Evolutionary conservation across 2,329 filamentous ascomycete species (phyloP).

Genomic region (Xylaria sp.): DNA sequence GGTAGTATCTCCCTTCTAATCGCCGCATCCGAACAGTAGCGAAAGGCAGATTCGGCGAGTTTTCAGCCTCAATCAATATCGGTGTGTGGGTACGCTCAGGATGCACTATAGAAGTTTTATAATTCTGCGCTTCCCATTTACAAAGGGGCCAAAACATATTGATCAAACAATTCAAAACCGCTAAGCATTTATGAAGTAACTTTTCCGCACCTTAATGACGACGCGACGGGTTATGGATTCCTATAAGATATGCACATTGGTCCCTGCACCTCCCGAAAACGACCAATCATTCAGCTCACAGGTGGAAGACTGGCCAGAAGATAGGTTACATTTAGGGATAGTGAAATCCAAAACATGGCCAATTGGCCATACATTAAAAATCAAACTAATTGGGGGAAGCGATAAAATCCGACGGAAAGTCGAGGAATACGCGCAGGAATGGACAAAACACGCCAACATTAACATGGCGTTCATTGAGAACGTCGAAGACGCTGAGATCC

Average conservation of each 20-base stretch:
- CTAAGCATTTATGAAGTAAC: background rate
- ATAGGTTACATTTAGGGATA: background rate
- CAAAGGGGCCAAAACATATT: background rate
- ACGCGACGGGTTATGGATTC: background rate
- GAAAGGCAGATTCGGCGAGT: background rate
- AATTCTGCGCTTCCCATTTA: background rate
- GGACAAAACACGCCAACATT: conserved; percentile 26
- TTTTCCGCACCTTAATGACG: background rate
- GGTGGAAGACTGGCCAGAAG: conserved; percentile 4
- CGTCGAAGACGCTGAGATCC: conserved; percentile 7
- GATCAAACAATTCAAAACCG: background rate
- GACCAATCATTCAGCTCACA: background rate
- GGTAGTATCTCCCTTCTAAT: background rate
- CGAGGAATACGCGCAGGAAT: conserved; percentile 18
- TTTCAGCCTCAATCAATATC: background rate
- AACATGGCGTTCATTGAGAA: conserved; percentile 12
- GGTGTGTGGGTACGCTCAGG: background rate
- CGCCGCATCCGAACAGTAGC: background rate
- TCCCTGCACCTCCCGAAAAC: background rate
- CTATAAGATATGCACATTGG: conserved; percentile 12
- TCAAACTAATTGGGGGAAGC: conserved; percentile 15
- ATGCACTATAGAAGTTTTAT: background rate
- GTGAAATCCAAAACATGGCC: conserved; percentile 12
- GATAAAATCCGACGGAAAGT: conserved; percentile 7
- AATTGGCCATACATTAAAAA: conserved; percentile 8